These are phyloP conservation scores for Fusarium hostae DNA, from an alignment of 2,329 filamentous ascomycete genomes.

Conservation along the genomic window DNA sequence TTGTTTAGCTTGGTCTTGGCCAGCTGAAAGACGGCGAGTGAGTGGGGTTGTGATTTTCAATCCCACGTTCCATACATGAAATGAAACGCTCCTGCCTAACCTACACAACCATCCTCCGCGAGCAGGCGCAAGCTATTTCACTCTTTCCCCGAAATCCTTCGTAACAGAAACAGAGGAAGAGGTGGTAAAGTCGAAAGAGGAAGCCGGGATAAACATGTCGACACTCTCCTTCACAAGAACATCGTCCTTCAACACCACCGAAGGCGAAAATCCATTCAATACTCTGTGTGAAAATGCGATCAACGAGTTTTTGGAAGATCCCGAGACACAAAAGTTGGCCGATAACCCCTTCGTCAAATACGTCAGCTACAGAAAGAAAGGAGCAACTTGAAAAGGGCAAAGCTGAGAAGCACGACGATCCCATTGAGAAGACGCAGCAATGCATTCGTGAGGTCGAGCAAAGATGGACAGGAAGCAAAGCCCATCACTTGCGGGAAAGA, in stretches of 20 bases:
- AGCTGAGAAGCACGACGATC: background rate
- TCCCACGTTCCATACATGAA: background rate
- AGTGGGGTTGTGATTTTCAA: background rate
- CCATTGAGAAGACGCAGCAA: background rate
- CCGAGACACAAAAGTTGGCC: background rate
- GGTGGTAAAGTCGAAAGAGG: background rate
- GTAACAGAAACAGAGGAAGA: no score
- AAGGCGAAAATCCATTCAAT: background rate
- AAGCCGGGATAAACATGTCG: background rate
- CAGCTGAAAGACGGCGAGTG: background rate
- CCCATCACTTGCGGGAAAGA: background rate
- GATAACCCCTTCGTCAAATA: background rate
- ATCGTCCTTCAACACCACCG: background rate
- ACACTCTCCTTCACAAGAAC: background rate
- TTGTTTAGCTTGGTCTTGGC: background rate
- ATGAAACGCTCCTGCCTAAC: background rate
- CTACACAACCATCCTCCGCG: background rate
- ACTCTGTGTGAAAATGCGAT: background rate
- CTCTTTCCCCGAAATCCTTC: background rate
- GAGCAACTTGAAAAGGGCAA: background rate
- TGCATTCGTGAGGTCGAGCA: background rate
- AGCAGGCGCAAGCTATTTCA: fast-evolving
- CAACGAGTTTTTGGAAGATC: fast-evolving
- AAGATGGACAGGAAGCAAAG: background rate
- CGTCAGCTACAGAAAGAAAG: background rate